phyloP scores from a whole-genome alignment of 306 rosid genomes.

The Acacia acuminata region DNA sequence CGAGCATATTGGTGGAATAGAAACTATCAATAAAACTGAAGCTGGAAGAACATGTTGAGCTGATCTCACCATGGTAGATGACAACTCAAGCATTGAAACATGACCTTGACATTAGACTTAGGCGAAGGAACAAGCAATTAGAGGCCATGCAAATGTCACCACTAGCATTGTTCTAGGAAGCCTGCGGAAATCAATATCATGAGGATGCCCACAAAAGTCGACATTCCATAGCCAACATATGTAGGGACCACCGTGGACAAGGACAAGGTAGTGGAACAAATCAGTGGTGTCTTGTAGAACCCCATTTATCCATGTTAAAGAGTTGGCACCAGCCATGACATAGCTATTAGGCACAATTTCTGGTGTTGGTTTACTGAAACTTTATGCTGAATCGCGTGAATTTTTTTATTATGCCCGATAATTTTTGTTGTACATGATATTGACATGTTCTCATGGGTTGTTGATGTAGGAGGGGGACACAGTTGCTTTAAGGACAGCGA shows the following conservation, averaged over 20 bases:
- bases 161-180: background rate
- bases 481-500: conserved; percentile 96
- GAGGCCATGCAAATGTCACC: background rate
- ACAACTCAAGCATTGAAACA: background rate
- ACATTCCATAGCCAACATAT: background rate
- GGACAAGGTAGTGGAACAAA: background rate
- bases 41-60: conserved; percentile 8
- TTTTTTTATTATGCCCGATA: background rate
- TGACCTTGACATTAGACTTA: background rate
- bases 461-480: conserved; percentile 90
- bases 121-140: background rate
- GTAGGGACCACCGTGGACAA: background rate
- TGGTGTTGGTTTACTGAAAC: conserved; percentile 13
- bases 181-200: background rate
- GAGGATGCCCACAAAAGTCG: background rate
- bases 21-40: conserved; percentile 3
- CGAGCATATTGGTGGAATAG: background rate
- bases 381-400: background rate
- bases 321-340: background rate
- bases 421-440: background rate
- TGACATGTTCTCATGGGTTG: conserved; percentile 21
- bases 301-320: background rate
- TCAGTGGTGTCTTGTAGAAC: background rate
- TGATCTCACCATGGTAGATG: background rate
- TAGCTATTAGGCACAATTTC: background rate